Evolutionary conservation across 148 eudicot species (phyloP), one percentile per base, ranked within the genome.

Genomic region (Arbutus unedo): DNA sequence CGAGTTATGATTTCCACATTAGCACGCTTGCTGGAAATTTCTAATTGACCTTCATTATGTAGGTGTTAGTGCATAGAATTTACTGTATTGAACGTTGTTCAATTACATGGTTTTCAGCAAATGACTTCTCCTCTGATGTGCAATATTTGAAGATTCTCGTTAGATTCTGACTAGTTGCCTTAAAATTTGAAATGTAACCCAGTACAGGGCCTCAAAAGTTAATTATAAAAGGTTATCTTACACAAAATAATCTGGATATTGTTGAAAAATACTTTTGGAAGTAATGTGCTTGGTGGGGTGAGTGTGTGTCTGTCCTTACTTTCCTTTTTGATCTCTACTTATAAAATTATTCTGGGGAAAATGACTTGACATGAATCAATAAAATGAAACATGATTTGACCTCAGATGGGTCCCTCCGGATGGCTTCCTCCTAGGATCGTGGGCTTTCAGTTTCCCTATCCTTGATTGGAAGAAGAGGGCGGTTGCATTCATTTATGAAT

Each of bases 11-110:
- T 43, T 67, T 56, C 68, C 45, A 3, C 10, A 15, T 59, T 71
- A 25, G 25, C 77, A 68, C 67, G 77, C 60, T 54, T 25, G 15
- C 44, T 83, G 60, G 77, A 54, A 70, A 67, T 59, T 48, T 54
- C 48, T 68, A 7, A 14, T 11, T 41, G 15, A 76, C 53, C n/a
- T 43, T 64, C 47, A 59, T 25, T 76, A 9, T 76, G 48, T 64
- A 67, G 15, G 45, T 31, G 7, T 31, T n/a, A 43, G 81, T 9
- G 21, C 53, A 19, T 53, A 45, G 11, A 31, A 66, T 21, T 54
- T 21, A 55, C 81, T 18, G 18, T 14, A 13, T 66, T 66, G 72
- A 73, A 67, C 70, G 66, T 13, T 77, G 56, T 43, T 83, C 43
- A 44, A 66, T 53, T 41, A 68, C 67, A 31, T 82, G 9, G 70